Evolutionary conservation across 2,329 filamentous ascomycete species (phyloP).

Genomic region (Cryphonectria nitschkei): DNA sequence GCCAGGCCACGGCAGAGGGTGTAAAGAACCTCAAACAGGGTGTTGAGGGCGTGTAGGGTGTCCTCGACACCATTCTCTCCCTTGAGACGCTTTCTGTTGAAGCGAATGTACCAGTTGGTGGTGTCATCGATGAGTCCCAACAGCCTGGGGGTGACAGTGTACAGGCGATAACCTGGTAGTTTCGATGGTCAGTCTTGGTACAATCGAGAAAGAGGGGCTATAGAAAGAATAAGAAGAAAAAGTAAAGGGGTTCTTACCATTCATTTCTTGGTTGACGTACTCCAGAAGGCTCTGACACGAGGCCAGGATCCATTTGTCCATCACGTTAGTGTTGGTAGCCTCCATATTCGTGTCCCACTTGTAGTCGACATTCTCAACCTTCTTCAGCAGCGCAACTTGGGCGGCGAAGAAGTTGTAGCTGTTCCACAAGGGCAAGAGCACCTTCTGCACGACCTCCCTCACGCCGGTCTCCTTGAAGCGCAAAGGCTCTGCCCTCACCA

Average conservation of each 20-base stretch:
- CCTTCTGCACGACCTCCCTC: conserved; percentile 92
- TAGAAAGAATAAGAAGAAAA: too few species aligned
- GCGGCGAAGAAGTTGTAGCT: conserved; percentile 96
- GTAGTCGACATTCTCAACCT: conserved; percentile 77
- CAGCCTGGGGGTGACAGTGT: conserved; percentile 88
- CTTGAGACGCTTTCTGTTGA: conserved; percentile 90
- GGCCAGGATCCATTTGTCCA: conserved; percentile 95
- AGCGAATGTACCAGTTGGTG: conserved; percentile 98
- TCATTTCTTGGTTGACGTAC: conserved; percentile 94
- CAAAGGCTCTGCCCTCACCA: conserved; percentile 87
- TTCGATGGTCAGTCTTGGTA: conserved; percentile 26
- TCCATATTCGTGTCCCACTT: conserved; percentile 77
- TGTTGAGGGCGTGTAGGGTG: conserved; percentile 88
- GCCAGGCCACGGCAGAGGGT: conserved; percentile 86
- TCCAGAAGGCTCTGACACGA: conserved; percentile 88
- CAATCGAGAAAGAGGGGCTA: background rate
- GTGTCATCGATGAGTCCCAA: conserved; percentile 87
- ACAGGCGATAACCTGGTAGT: conserved; percentile 68
- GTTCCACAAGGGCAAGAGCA: conserved; percentile 91
- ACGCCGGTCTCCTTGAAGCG: conserved; percentile 91
- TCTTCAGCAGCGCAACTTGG: conserved; percentile 84
- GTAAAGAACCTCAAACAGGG: conserved; percentile 90
- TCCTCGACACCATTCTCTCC: conserved; percentile 85
- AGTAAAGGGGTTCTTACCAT: conserved; percentile 52
- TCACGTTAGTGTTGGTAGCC: conserved; percentile 82